These are phyloP conservation scores for Vigna hirtella DNA, from an alignment of 306 rosid species.

Conservation along the genomic window DNA sequence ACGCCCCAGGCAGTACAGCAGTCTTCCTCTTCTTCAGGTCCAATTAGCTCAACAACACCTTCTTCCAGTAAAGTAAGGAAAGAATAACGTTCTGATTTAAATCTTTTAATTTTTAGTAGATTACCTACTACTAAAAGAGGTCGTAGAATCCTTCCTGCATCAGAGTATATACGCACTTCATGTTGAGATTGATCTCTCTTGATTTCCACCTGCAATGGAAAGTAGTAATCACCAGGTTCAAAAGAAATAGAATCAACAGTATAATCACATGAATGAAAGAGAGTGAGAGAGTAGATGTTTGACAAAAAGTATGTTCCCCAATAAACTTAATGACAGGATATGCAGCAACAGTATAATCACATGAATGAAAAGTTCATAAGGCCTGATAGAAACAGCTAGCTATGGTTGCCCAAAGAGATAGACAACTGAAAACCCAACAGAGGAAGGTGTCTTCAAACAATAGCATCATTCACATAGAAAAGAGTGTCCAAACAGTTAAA, in stretches of 20 bases:
- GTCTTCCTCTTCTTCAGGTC: slow-evolving; percentile 98
- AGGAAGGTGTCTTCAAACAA: background rate
- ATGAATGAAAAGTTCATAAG: slow-evolving; percentile 20
- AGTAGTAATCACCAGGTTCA: slow-evolving; percentile 28
- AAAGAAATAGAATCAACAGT: slow-evolving; percentile 7
- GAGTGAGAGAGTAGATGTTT: background rate
- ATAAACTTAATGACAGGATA: slow-evolving; percentile 2
- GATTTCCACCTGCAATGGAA: slow-evolving; percentile 75
- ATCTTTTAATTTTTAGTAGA: slow-evolving; percentile 62
- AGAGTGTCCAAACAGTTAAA: slow-evolving; percentile 17
- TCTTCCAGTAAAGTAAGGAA: slow-evolving; percentile 69
- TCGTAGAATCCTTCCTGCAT: slow-evolving; percentile 93
- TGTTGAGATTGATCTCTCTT: slow-evolving; percentile 75
- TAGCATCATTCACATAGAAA: background rate
- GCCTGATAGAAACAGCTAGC: background rate
- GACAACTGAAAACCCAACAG: slow-evolving; percentile 15
- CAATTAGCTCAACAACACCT: slow-evolving; percentile 86
- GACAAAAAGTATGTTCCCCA: background rate
- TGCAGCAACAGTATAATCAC: background rate
- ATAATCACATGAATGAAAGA: too few species aligned
- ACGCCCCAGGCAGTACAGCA: slow-evolving; percentile 86
- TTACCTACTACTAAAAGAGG: slow-evolving; percentile 89
- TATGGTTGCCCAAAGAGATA: slow-evolving; percentile 21
- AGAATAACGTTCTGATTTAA: slow-evolving; percentile 58
- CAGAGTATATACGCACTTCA: slow-evolving; percentile 87